Percentiles rank a stretch among this genome's conserved stretches.
phyloP scores from a whole-genome alignment of 139 green algal species.

The Raphidocelis subcapitata region DNA sequence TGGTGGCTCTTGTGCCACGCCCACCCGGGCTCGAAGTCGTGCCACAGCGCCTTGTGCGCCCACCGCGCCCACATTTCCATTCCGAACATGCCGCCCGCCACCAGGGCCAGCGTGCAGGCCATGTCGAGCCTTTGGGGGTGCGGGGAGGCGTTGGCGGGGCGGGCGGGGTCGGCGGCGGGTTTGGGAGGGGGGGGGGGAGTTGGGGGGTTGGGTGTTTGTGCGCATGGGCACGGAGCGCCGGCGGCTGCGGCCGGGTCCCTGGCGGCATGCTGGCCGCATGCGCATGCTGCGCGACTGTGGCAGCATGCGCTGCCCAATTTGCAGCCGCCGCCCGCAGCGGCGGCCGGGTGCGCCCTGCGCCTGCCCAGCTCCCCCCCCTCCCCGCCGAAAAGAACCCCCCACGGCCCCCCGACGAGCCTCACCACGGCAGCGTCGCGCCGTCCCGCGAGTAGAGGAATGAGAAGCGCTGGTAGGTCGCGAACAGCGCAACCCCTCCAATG shows the following conservation, averaged over 20 bases:
- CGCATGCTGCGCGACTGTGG: too few species aligned
- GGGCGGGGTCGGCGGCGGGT: not conserved
- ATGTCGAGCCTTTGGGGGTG: slow-evolving; percentile 67
- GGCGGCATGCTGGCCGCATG: too few species aligned
- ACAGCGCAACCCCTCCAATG: slow-evolving; percentile 55
- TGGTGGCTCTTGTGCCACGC: slow-evolving; percentile 93
- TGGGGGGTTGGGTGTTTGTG: not conserved
- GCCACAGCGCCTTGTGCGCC: slow-evolving; percentile 92
- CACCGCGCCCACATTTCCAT: slow-evolving; percentile 93
- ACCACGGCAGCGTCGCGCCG: not conserved
- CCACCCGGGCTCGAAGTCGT: slow-evolving; percentile 83
- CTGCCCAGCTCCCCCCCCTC: not conserved
- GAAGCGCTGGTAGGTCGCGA: slow-evolving; percentile 79
- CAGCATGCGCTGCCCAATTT: too few species aligned
- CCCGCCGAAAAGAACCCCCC: not conserved
- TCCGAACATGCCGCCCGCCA: slow-evolving; percentile 65
- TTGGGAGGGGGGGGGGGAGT: too few species aligned
- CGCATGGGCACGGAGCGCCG: too few species aligned
- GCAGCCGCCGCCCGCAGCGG: too few species aligned
- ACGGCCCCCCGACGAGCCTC: too few species aligned
- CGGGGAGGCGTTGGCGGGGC: slow-evolving; percentile 45
- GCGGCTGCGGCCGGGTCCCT: too few species aligned
- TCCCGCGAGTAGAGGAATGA: slow-evolving; percentile 51
- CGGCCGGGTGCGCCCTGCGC: not conserved
- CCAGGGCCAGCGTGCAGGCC: slow-evolving; percentile 67